Percentiles rank a stretch among this genome's conserved stretches.
These are phyloP conservation scores for Diaporthe ilicicola DNA, from an alignment of 2,329 filamentous ascomycete species.

Conservation along the genomic window DNA sequence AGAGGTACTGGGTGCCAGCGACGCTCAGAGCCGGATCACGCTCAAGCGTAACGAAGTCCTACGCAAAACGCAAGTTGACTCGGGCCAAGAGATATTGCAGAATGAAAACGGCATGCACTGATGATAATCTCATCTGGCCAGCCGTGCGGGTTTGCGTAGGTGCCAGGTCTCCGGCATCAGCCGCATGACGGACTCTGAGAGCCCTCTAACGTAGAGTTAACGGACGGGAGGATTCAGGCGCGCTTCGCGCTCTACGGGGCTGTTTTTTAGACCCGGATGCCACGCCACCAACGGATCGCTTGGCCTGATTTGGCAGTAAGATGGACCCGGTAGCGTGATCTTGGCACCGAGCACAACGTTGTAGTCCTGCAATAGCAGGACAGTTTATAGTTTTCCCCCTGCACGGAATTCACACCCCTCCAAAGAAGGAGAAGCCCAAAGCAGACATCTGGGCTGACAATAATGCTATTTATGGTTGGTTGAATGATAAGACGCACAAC, in stretches of 20 bases:
- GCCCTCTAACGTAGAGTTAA: neutral
- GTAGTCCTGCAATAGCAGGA: neutral
- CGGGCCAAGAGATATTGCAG: neutral
- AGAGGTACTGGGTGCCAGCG: neutral
- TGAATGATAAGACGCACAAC: neutral
- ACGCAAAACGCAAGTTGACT: neutral
- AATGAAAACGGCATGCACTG: neutral
- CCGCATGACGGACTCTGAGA: neutral
- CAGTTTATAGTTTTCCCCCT: neutral
- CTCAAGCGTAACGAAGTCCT: neutral
- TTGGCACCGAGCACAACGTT: neutral
- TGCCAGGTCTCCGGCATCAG: neutral
- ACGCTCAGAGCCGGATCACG: neutral
- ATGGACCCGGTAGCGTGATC: neutral
- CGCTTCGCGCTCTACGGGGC: neutral
- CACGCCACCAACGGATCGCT: neutral
- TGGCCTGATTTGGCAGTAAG: neutral
- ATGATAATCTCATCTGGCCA: neutral
- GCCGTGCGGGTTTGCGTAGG: neutral
- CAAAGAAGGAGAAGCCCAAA: neutral
- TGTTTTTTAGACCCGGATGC: slow-evolving; percentile 3
- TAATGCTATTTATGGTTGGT: neutral
- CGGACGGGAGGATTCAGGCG: slow-evolving; percentile 7
- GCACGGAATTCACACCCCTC: neutral
- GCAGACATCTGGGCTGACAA: neutral